Percentiles rank a stretch among this genome's conserved stretches.
phyloP scores from a whole-genome alignment of 345 rosid species.

The Leavenworthia alabamica region DNA sequence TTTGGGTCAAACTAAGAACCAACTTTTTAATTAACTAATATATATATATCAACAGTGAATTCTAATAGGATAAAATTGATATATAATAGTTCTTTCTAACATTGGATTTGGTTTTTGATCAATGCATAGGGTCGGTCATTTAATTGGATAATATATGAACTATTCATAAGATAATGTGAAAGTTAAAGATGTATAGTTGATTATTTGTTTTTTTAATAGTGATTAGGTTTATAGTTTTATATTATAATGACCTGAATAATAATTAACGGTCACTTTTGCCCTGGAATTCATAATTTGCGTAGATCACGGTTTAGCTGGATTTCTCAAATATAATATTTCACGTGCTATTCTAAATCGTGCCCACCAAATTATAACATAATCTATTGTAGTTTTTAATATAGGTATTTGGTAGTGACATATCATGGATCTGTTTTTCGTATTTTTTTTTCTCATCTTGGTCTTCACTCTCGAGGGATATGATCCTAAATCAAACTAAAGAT shows the following conservation, averaged over 20 bases:
- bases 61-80: background rate
- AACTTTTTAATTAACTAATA: background rate
- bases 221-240: constrained; percentile 9
- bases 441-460: background rate
- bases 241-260: background rate
- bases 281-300: constrained; percentile 22
- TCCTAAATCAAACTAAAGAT: constrained; percentile 19
- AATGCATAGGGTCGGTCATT: background rate
- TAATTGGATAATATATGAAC: background rate
- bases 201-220: background rate
- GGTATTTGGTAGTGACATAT: constrained; percentile 3
- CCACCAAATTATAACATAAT: constrained; percentile 17
- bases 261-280: constrained; percentile 17
- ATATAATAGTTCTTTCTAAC: background rate
- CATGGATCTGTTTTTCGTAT: constrained; percentile 12
- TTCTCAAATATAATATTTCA: constrained; percentile 18
- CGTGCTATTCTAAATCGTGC: constrained; percentile 32
- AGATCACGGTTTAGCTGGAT: constrained; percentile 31
- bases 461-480: constrained; percentile 15
- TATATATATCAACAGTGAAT: background rate
- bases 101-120: background rate
- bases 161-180: background rate
- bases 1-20: background rate
- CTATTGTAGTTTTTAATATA: background rate
- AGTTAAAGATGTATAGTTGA: background rate